Evolutionary conservation across 2,329 filamentous ascomycete genomes (phyloP).

Genomic region (Elsinoe necatrix): DNA sequence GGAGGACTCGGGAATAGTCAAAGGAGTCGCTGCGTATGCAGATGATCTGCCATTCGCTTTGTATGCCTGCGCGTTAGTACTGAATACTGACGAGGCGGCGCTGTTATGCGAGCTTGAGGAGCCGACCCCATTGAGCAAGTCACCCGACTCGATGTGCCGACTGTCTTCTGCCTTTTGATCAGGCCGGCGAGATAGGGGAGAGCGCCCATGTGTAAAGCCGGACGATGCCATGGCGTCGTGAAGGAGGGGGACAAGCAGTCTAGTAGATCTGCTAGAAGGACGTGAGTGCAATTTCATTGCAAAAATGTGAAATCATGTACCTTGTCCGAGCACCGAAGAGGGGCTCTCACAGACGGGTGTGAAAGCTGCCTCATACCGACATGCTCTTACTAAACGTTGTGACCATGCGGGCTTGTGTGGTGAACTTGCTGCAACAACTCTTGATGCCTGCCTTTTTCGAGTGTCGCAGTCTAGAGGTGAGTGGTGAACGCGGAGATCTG

Average conservation of each 20-base stretch:
- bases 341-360: background rate
- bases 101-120: constrained; percentile 66
- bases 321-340: constrained; percentile 13
- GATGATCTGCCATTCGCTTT: constrained; percentile 50
- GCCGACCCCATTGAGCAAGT: constrained; percentile 61
- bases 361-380: constrained; percentile 14
- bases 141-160: constrained; percentile 42
- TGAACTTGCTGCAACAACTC: background rate
- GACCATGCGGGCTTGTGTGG: background rate
- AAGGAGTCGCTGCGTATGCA: constrained; percentile 50
- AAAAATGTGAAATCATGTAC: background rate
- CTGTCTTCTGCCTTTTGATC: background rate
- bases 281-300: background rate
- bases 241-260: background rate
- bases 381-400: background rate
- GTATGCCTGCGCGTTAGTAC: constrained; percentile 42
- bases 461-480: background rate
- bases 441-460: background rate
- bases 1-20: constrained; percentile 59
- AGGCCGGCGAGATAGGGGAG: constrained; percentile 11
- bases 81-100: constrained; percentile 64
- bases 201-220: background rate
- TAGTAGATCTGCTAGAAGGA: background rate
- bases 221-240: constrained; percentile 14
- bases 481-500: background rate